Conservation (phyloP, 129 eudicot genomes). For the Pulicaria dysenterica region DNA sequence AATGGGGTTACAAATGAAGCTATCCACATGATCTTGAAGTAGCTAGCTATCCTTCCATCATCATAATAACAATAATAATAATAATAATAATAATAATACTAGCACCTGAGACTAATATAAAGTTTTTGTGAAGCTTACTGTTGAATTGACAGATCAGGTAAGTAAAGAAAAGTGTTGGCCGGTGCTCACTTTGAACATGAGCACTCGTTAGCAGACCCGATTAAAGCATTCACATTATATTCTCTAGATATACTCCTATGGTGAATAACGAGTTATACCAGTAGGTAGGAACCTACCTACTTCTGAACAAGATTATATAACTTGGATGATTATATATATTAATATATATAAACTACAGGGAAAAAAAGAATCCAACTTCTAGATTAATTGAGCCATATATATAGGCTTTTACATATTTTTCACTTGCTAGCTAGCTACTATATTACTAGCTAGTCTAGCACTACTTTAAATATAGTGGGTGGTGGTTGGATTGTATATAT, state of each 20-base stretch:
- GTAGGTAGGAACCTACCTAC: too few species aligned
- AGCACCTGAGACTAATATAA: slow-evolving; percentile 45
- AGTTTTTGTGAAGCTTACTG: slow-evolving; percentile 23
- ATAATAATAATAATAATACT: slow-evolving; percentile 35
- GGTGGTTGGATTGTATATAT: slow-evolving; percentile 24
- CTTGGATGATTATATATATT: too few species aligned
- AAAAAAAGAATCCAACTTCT: too few species aligned
- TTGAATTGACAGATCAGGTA: slow-evolving; percentile 42
- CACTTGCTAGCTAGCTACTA: too few species aligned
- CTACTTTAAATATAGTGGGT: slow-evolving; percentile 4
- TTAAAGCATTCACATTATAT: slow-evolving; percentile 12
- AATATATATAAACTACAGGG: too few species aligned
- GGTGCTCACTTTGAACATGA: slow-evolving; percentile 52
- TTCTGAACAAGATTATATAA: too few species aligned
- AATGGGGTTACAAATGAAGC: slow-evolving; percentile 58
- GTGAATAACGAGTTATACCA: neutral
- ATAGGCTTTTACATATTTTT: too few species aligned
- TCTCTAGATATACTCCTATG: slow-evolving; percentile 2
- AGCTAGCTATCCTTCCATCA: slow-evolving; percentile 7
- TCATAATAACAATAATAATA: slow-evolving; percentile 30
- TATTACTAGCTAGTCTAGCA: too few species aligned
- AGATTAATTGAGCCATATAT: too few species aligned
- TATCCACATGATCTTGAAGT: slow-evolving; percentile 49
- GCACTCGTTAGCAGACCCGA: slow-evolving; percentile 43
- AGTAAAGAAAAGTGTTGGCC: slow-evolving; percentile 30